These are phyloP conservation scores for Plenodomus lindquistii DNA, from an alignment of 2,329 filamentous ascomycete genomes.

Conservation along the genomic window DNA sequence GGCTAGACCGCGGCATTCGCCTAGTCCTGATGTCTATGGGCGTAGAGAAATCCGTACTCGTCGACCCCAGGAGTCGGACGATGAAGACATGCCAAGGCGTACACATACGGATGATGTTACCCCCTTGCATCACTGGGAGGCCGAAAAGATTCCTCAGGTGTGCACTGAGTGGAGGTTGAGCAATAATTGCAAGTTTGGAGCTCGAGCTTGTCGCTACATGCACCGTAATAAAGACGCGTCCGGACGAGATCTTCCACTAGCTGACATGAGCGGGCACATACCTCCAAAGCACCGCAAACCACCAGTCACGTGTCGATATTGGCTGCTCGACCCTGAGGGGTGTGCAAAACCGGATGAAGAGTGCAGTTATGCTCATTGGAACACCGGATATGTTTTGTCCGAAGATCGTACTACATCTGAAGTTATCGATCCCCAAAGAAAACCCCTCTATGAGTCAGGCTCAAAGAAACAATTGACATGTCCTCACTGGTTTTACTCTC, in stretches of 20 bases:
- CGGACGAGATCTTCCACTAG: conserved; percentile 20
- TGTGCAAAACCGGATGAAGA: conserved; percentile 25
- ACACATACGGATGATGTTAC: not conserved
- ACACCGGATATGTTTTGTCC: conserved; percentile 25
- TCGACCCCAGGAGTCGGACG: conserved; percentile 13
- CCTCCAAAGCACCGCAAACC: conserved; percentile 31
- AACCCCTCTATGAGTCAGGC: not conserved
- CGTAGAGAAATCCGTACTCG: conserved; percentile 26
- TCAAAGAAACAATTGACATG: not conserved
- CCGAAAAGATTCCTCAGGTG: conserved; percentile 31
- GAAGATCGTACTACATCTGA: not conserved
- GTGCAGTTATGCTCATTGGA: conserved; percentile 33
- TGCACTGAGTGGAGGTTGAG: conserved; percentile 35
- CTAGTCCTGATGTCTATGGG: conserved; percentile 23
- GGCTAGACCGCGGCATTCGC: conserved; percentile 1
- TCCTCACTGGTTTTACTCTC: not conserved
- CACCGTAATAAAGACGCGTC: conserved; percentile 27
- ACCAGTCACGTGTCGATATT: conserved; percentile 34
- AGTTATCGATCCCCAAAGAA: not conserved
- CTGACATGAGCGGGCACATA: conserved; percentile 18
- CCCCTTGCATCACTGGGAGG: conserved; percentile 25
- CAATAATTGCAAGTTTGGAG: conserved; percentile 19
- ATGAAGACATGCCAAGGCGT: conserved; percentile 7
- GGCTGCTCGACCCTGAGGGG: conserved; percentile 18
- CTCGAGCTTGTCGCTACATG: conserved; percentile 29